Evolutionary conservation across 208 protist genomes (phyloP).

Genomic region (Tritrichomonas musculus): DNA sequence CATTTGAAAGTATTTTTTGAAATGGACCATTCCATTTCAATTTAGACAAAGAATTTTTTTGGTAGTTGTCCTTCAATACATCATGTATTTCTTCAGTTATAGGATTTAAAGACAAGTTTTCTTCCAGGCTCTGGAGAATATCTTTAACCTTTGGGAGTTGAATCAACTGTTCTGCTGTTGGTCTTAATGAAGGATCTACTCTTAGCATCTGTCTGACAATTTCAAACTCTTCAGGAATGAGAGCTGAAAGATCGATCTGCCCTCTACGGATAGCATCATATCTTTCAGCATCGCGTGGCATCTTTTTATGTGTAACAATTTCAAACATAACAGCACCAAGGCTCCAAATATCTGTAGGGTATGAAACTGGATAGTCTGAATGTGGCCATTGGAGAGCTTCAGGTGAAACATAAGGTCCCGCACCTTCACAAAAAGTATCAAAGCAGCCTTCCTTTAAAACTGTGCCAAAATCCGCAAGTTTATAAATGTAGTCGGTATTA

Average conservation of each 20-base stretch:
- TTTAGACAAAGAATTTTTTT: too few relatives aligned
- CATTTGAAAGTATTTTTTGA: too few relatives aligned
- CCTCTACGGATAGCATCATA: not conserved
- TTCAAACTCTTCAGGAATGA: not conserved
- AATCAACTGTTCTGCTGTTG: not conserved
- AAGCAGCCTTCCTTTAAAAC: not conserved
- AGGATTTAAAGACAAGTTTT: too few relatives aligned
- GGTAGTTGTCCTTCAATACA: too few relatives aligned
- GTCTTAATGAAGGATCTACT: not conserved
- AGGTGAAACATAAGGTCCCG: not conserved
- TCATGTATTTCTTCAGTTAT: too few relatives aligned
- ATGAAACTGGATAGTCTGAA: not conserved
- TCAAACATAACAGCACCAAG: not conserved
- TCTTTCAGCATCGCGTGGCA: not conserved
- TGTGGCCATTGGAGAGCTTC: not conserved
- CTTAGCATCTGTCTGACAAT: not conserved
- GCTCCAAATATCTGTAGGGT: not conserved
- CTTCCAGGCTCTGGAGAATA: too few relatives aligned
- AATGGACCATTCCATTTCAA: too few relatives aligned
- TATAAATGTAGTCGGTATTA: not conserved
- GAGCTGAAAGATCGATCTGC: not conserved
- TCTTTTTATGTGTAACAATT: not conserved
- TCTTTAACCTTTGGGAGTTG: too few relatives aligned
- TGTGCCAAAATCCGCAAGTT: conserved; percentile 12
- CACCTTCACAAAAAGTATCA: not conserved